Evolutionary conservation across 2,329 filamentous ascomycete species (phyloP).

Genomic region (Fusarium napiforme): DNA sequence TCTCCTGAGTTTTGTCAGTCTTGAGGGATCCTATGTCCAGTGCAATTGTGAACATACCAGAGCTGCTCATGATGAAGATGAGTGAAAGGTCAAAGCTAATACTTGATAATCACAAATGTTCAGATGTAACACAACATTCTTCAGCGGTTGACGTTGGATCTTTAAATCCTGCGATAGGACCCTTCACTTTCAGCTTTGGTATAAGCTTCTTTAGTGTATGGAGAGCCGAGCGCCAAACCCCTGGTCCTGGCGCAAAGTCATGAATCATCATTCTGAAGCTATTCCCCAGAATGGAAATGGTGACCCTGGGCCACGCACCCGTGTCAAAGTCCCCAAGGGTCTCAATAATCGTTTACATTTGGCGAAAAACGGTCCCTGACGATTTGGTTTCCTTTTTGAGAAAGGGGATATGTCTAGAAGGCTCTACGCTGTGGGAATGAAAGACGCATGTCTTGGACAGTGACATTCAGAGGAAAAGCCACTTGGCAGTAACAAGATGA

Average conservation of each 20-base stretch:
- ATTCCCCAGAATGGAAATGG: not conserved
- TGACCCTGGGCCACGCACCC: not conserved
- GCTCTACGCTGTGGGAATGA: not conserved
- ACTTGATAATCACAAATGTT: slow-evolving; percentile 16
- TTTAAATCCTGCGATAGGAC: slow-evolving; percentile 6
- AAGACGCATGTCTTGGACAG: not conserved
- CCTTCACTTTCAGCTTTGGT: slow-evolving; percentile 1
- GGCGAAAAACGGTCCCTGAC: not conserved
- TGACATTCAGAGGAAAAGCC: not conserved
- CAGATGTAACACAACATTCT: not conserved
- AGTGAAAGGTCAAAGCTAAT: slow-evolving; percentile 19
- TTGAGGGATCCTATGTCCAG: not conserved
- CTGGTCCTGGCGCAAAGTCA: slow-evolving; percentile 20
- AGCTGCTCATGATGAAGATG: slow-evolving; percentile 27
- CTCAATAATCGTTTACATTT: slow-evolving; percentile 11
- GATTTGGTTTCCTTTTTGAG: slow-evolving; percentile 34
- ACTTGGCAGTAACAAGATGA: not conserved
- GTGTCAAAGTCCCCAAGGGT: not conserved
- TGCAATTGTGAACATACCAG: slow-evolving; percentile 7
- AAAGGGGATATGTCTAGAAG: not conserved
- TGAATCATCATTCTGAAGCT: slow-evolving; percentile 37
- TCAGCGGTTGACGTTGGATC: not conserved
- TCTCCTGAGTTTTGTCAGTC: slow-evolving; percentile 7
- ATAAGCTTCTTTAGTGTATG: slow-evolving; percentile 25
- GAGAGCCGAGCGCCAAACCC: not conserved